Evolutionary conservation across 805 yeast species (phyloP), one percentile per base, ranked within the genome.

Genomic region (Candida awuae): DNA sequence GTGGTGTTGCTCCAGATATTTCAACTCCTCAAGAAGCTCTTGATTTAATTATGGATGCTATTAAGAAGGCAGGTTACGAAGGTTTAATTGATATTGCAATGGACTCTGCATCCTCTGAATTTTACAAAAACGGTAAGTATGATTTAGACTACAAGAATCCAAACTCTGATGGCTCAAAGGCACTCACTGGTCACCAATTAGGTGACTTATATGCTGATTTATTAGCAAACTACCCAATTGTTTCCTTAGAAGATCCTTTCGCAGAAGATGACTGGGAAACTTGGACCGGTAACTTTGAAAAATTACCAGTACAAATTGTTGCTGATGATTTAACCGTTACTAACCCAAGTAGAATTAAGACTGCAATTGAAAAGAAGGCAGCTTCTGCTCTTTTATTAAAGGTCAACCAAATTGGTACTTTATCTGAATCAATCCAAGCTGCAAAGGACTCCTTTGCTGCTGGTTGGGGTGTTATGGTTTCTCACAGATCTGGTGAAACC

Each of bases 401-500:
- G 85, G 96, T 92, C 55, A 90, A 90, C 88, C 98, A 90, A 78
- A 90, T 90, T 58, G 98, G 98, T 77, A 73, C 97, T 54, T 73
- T 90, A 59, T 67, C 94, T 57, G 98, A 90, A 78, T 85, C 97
- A 51, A 87, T 90, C 71, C 76, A 86, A 68, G 97, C 97, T 62
- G 97, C 97, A 61, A 71, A 84, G 67, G 92, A 84, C 70, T 84
- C 97, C 44, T 88, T 78, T 73, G 80, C 78, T 52, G 97, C 96
- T 51, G 86, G 86, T 64, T 90, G 98, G 98, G 97, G 97, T 77
- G 96, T 88, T 65, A 88, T 90, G 97, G 97, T 92, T 60, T 88
- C 97, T 62, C 98, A 90, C 86, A 87, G 98, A 81, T 88, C 97
- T 58, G 98, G 98, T 75, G 98, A 90, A 79, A 88, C 97, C 55